Conservation (phyloP, 805 yeast species). For the Lipomyces spencermartinsiae region DNA sequence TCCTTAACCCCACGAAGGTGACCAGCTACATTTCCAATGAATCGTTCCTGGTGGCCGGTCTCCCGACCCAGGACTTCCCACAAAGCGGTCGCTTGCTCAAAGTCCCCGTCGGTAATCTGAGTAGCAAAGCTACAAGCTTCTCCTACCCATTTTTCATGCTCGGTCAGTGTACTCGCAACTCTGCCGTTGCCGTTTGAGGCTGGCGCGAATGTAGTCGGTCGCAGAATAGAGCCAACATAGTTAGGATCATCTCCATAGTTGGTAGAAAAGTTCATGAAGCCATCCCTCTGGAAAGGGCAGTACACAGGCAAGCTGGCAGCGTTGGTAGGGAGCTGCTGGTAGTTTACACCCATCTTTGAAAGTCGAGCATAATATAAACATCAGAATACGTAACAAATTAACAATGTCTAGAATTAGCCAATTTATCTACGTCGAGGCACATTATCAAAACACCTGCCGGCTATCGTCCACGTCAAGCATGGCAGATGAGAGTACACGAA, state of each 20-base stretch:
- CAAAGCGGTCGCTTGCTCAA: slow-evolving; percentile 73
- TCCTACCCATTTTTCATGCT: slow-evolving; percentile 80
- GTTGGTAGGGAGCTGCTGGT: slow-evolving; percentile 82
- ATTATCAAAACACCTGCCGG: no score
- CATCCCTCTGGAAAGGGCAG: slow-evolving; percentile 83
- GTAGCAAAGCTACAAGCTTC: slow-evolving; percentile 70
- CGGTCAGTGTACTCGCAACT: background rate
- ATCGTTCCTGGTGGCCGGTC: slow-evolving; percentile 59
- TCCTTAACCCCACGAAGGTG: slow-evolving; percentile 52
- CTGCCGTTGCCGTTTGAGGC: background rate
- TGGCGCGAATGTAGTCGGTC: slow-evolving; percentile 52
- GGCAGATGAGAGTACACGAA: no score
- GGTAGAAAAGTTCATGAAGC: slow-evolving; percentile 71
- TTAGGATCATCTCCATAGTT: slow-evolving; percentile 81
- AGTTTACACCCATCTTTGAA: slow-evolving; percentile 44
- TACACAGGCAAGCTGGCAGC: slow-evolving; percentile 67
- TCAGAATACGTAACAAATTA: no score
- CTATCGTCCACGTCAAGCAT: no score
- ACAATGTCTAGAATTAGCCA: no score
- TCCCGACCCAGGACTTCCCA: slow-evolving; percentile 84
- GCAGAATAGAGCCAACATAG: slow-evolving; percentile 59
- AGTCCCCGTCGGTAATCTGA: slow-evolving; percentile 66
- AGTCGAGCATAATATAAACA: no score
- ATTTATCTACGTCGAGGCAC: no score
- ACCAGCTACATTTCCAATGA: slow-evolving; percentile 81